Percentiles rank a stretch among this genome's conserved stretches.
Evolutionary conservation across 345 rosid genomes (phyloP).

Genomic region (Pugionium dolabratum): DNA sequence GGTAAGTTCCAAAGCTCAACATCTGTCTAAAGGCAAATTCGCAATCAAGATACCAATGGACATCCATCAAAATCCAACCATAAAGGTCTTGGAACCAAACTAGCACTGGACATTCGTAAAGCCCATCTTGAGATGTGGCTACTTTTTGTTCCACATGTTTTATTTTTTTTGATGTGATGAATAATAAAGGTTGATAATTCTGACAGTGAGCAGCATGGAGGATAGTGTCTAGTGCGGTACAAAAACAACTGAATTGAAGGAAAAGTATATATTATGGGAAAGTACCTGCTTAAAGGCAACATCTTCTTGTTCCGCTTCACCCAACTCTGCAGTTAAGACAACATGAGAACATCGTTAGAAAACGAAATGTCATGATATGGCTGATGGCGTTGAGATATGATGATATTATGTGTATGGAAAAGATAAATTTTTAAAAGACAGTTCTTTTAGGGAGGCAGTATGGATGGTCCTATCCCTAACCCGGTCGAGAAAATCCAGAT

Average conservation of each 20-base stretch:
- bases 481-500: slow-evolving; percentile 14
- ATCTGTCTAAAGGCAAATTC: neutral
- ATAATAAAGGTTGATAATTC: neutral
- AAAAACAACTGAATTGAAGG: slow-evolving; percentile 1
- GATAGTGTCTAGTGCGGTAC: neutral
- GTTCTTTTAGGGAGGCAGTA: neutral
- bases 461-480: slow-evolving; percentile 3
- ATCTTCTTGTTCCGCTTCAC: slow-evolving; percentile 86
- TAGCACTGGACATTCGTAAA: neutral
- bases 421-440: neutral
- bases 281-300: slow-evolving; percentile 86
- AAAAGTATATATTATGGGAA: slow-evolving; percentile 15
- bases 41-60: neutral
- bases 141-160: neutral
- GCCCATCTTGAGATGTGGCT: slow-evolving; percentile 1
- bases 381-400: slow-evolving; percentile 4
- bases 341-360: neutral
- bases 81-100: neutral
- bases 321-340: slow-evolving; percentile 58
- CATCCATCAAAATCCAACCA: slow-evolving; percentile 7
- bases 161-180: slow-evolving; percentile 1
- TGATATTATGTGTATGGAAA: neutral
- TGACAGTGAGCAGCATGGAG: slow-evolving; percentile 1
- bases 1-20: neutral
- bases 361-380: neutral